A percentile compares a stretch with the other conserved stretches of the same genome.
These are phyloP conservation scores for Wilcoxina mikolae DNA, from an alignment of 495 filamentous ascomycete genomes.

Conservation along the genomic window DNA sequence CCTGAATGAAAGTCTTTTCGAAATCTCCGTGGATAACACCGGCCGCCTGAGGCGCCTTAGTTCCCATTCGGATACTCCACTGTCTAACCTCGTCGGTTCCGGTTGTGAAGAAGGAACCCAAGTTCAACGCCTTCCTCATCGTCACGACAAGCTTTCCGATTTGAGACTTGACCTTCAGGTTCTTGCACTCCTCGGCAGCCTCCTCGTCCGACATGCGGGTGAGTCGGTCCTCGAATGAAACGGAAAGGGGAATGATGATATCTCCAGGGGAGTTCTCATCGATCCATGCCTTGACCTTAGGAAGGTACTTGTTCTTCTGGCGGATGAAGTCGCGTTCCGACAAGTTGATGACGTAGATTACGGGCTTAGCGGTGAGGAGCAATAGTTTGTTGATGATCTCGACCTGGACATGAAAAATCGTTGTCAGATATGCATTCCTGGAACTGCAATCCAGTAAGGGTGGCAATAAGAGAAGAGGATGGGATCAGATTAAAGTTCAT, in stretches of 20 bases:
- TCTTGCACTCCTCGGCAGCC: conserved; percentile 81
- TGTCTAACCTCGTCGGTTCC: conserved; percentile 94
- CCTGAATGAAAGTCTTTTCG: conserved; percentile 99
- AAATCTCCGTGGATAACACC: conserved; percentile 98
- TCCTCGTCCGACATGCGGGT: conserved; percentile 59
- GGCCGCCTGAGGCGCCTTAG: conserved; percentile 90
- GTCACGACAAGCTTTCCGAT: conserved; percentile 86
- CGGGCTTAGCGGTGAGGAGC: conserved; percentile 90
- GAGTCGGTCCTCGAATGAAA: conserved; percentile 82
- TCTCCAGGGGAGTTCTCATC: conserved; percentile 77
- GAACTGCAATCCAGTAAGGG: conserved; percentile 4
- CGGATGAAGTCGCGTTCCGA: conserved; percentile 95
- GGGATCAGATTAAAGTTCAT: conserved; percentile 38
- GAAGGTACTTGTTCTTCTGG: conserved; percentile 98
- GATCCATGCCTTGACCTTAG: conserved; percentile 85
- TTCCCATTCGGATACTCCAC: conserved; percentile 94
- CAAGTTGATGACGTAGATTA: conserved; percentile 93
- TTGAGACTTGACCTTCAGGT: conserved; percentile 67
- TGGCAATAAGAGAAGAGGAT: neutral
- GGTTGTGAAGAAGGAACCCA: conserved; percentile 93
- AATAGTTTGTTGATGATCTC: conserved; percentile 94
- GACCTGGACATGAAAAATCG: conserved; percentile 46
- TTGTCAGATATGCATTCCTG: neutral
- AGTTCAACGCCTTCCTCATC: conserved; percentile 82
- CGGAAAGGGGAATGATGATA: conserved; percentile 82